Evolutionary conservation across 1,284 basidiomycete species (phyloP).

Genomic region (Ceratobasidium sp.): DNA sequence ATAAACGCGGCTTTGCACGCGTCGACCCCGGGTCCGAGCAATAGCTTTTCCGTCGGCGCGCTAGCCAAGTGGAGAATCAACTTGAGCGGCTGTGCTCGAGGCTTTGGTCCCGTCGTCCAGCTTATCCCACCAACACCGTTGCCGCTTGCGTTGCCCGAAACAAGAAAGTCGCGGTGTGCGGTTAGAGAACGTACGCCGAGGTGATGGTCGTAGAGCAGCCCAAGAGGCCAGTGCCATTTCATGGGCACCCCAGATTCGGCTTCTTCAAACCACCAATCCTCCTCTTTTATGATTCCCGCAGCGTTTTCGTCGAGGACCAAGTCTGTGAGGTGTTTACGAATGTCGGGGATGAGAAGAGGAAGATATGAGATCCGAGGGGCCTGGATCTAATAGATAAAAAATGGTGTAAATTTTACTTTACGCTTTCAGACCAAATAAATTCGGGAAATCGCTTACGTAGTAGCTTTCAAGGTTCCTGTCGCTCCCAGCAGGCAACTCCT

Average conservation of each 20-base stretch:
- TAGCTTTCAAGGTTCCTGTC: conserved; percentile 87
- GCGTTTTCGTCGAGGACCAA: conserved; percentile 86
- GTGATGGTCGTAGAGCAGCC: conserved; percentile 87
- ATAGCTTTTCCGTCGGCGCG: conserved; percentile 82
- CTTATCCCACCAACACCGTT: not conserved
- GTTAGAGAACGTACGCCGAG: conserved; percentile 47
- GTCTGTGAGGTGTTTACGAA: conserved; percentile 84
- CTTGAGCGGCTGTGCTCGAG: conserved; percentile 67
- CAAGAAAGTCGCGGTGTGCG: conserved; percentile 16
- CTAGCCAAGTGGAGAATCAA: conserved; percentile 85
- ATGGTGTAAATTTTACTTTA: not conserved
- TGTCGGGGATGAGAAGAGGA: conserved; percentile 85
- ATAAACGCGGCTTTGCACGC: conserved; percentile 90
- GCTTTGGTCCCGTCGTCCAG: conserved; percentile 40
- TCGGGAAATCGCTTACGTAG: conserved; percentile 59
- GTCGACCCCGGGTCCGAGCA: conserved; percentile 79
- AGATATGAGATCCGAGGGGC: conserved; percentile 91
- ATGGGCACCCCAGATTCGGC: conserved; percentile 73
- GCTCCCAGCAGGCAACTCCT: conserved; percentile 84
- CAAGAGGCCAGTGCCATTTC: conserved; percentile 96
- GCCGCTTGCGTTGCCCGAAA: not conserved
- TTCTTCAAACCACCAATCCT: conserved; percentile 93
- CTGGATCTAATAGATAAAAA: conserved; percentile 51
- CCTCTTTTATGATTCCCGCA: conserved; percentile 73
- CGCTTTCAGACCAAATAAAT: no score